Evolutionary conservation across 305 asterid genomes (phyloP), one percentile per base, ranked within the genome.

Genomic region (Petunia hybrid): DNA sequence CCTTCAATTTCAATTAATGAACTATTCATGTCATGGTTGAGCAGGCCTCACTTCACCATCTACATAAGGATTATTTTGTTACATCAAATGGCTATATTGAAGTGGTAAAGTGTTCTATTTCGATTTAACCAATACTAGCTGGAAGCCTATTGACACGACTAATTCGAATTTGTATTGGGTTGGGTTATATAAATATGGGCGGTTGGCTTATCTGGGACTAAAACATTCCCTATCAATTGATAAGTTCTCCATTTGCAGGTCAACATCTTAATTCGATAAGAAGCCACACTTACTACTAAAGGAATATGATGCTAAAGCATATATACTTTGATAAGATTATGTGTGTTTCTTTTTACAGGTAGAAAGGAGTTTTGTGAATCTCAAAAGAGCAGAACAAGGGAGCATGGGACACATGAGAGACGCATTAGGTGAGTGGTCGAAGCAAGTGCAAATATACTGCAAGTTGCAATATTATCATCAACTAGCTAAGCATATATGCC

Each of bases 331-430:
- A 69, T 69, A 69, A 16, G 16, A 69, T 53, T 43, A 5, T 40
- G 16, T 43, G 40, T 10, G 10, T 10, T 46, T 31, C 9, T 10
- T 46, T 70, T 45, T 5, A 9, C 0, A 46, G 43, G 61, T 46
- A 70, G 10, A 46, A 9, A 64, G 31, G 70, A 65, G 48, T 65
- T 65, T 64, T 10, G 46, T 65, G 71, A 39, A 64, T 64, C 46
- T 64, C 4, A 64, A 64, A 63, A 36, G 12, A 64, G 10, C 16
- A 45, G 0, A 45, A 2, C 77, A 35, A 31, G 61, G 31, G 40
- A 46, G 31, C 31, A 70, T 1, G 59, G 59, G 77, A 71, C 61
- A 71, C 61, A 35, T 46, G 62, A 13, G 62, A 73, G 45, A 73
- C 5, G 5, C 78, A 73, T 73, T 48, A 12, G 62, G 62, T 36